phyloP scores from a whole-genome alignment of 306 rosid species.

The Cercis canadensis region DNA sequence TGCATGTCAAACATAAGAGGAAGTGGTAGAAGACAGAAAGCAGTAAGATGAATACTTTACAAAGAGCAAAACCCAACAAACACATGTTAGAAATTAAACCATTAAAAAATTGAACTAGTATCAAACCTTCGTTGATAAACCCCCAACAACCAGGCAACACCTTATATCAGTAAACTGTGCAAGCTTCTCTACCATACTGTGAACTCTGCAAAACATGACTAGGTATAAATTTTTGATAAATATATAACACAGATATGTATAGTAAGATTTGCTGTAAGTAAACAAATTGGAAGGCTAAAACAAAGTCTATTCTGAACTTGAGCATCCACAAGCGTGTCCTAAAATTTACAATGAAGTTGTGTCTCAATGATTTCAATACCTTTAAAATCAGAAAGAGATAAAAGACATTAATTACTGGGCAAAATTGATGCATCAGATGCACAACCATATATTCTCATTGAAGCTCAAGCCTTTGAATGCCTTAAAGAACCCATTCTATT shows the following conservation, averaged over 20 bases:
- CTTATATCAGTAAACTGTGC: constrained; percentile 92
- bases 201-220: constrained; percentile 71
- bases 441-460: constrained; percentile 5
- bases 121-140: constrained; percentile 84
- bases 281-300: too few relatives aligned
- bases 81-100: constrained; percentile 27
- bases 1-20: constrained; percentile 2
- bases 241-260: background rate
- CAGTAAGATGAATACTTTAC: background rate
- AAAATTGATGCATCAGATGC: background rate
- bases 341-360: background rate
- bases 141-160: constrained; percentile 93
- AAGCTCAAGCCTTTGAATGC: constrained; percentile 28
- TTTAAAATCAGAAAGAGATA: background rate
- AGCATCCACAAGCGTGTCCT: constrained; percentile 9
- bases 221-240: constrained; percentile 30
- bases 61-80: constrained; percentile 12
- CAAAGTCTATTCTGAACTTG: too few relatives aligned
- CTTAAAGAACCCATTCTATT: constrained; percentile 6
- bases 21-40: constrained; percentile 26
- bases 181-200: constrained; percentile 90
- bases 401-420: background rate
- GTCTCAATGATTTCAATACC: background rate
- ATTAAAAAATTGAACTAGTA: constrained; percentile 33
- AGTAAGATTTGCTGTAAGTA: too few relatives aligned